Evolutionary conservation across 2,329 filamentous ascomycete species (phyloP).

Genomic region (Colletotrichum eremochloae): DNA sequence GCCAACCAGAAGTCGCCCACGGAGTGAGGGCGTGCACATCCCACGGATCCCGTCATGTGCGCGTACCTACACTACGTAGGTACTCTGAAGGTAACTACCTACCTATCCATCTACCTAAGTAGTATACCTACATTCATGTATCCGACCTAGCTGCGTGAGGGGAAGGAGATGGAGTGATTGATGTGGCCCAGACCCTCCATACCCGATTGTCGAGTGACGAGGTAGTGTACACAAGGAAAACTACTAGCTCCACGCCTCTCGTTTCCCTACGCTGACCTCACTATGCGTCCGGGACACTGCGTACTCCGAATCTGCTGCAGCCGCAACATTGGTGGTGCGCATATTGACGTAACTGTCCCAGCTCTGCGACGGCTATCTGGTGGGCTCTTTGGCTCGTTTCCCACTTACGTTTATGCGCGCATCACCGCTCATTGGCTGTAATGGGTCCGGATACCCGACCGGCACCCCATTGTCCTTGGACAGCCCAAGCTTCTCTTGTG

Average conservation of each 20-base stretch:
- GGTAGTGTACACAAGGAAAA: not conserved
- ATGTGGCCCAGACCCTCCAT: not conserved
- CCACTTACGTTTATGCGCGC: conserved; percentile 4
- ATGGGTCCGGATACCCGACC: not conserved
- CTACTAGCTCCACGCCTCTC: not conserved
- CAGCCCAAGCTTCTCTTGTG: not conserved
- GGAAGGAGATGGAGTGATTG: not conserved
- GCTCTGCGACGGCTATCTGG: conserved; percentile 10
- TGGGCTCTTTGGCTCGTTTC: conserved; percentile 11
- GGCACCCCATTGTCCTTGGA: not conserved
- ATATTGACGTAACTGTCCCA: conserved; percentile 34
- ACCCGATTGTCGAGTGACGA: not conserved
- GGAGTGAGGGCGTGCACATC: conserved; percentile 1
- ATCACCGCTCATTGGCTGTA: not conserved
- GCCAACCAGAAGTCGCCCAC: conserved; percentile 13
- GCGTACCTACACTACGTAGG: not conserved
- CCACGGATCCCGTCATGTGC: conserved; percentile 11
- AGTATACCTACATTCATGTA: too few species aligned
- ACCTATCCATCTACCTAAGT: too few species aligned
- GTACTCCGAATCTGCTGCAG: conserved; percentile 16
- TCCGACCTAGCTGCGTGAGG: not conserved
- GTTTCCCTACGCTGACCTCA: conserved; percentile 25
- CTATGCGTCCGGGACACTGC: not conserved
- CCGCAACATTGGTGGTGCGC: not conserved
- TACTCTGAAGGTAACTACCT: too few species aligned